Percentiles rank a stretch among this genome's conserved stretches.
phyloP scores from a whole-genome alignment of 148 eudicot genomes.

The Cornus suecica region DNA sequence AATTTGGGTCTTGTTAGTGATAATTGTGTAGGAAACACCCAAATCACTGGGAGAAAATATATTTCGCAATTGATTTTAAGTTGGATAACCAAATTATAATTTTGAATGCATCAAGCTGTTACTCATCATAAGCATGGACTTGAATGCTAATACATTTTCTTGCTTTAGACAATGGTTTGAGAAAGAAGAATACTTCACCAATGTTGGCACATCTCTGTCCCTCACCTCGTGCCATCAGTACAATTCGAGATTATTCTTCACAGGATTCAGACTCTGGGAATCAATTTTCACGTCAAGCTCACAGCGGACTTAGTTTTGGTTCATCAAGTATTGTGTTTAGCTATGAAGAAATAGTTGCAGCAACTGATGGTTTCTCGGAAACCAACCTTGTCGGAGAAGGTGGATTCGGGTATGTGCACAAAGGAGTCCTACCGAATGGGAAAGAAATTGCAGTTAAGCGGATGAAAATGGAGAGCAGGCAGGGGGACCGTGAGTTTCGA shows the following conservation, averaged over 20 bases:
- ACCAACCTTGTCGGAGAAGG: conserved; percentile 50
- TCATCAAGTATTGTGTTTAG: neutral
- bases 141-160: neutral
- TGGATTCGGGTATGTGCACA: conserved; percentile 50
- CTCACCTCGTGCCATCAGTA: neutral
- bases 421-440: conserved; percentile 48
- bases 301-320: neutral
- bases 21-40: too few relatives aligned
- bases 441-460: conserved; percentile 54
- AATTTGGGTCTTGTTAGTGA: too few relatives aligned
- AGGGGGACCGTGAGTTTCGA: conserved; percentile 51
- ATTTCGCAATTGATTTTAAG: too few relatives aligned
- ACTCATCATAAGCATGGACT: neutral
- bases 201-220: neutral
- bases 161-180: neutral
- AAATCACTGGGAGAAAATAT: too few relatives aligned
- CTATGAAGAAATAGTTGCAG: conserved; percentile 34
- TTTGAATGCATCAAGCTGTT: neutral
- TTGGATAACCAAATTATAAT: too few relatives aligned
- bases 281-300: neutral
- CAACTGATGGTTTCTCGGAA: conserved; percentile 36
- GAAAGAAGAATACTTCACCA: neutral
- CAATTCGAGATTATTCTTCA: neutral
- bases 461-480: conserved; percentile 47
- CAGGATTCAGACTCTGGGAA: neutral